Conservation (phyloP, 2,329 filamentous ascomycete genomes). For the Hirsutella minnesotensis region DNA sequence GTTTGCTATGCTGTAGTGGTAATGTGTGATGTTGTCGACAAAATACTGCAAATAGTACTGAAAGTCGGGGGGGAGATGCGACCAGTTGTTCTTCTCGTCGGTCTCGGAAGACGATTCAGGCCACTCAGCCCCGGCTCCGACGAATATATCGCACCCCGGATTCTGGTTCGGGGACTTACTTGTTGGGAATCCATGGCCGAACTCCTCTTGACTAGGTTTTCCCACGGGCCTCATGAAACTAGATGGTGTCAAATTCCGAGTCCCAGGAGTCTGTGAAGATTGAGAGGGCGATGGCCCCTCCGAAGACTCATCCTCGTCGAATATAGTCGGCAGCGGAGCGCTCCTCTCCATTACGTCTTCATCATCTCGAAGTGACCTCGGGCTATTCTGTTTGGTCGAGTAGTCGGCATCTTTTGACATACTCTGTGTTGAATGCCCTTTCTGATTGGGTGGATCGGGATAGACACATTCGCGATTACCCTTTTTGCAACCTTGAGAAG, state of each 20-base stretch:
- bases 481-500: constrained; percentile 66
- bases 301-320: constrained; percentile 41
- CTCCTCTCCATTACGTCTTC: constrained; percentile 27
- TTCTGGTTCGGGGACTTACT: constrained; percentile 38
- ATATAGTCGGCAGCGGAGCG: constrained; percentile 37
- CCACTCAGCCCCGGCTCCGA: constrained; percentile 18
- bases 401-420: constrained; percentile 25
- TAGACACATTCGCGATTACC: constrained; percentile 85
- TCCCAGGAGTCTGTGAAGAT: constrained; percentile 10
- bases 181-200: constrained; percentile 37
- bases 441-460: constrained; percentile 52
- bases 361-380: constrained; percentile 39
- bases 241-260: constrained; percentile 25
- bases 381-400: constrained; percentile 31
- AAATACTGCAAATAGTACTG: constrained; percentile 73
- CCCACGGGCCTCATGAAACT: constrained; percentile 21
- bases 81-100: constrained; percentile 32
- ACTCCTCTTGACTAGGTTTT: constrained; percentile 40
- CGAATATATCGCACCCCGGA: constrained; percentile 30
- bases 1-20: constrained; percentile 70
- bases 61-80: constrained; percentile 54
- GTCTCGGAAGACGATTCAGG: constrained; percentile 15
- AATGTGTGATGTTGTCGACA: constrained; percentile 61
- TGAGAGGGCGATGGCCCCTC: constrained; percentile 8
- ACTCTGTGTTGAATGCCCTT: constrained; percentile 15